Evolutionary conservation across 169 alveolate genomes (phyloP).

Genomic region (Cryptosporidium sp.): DNA sequence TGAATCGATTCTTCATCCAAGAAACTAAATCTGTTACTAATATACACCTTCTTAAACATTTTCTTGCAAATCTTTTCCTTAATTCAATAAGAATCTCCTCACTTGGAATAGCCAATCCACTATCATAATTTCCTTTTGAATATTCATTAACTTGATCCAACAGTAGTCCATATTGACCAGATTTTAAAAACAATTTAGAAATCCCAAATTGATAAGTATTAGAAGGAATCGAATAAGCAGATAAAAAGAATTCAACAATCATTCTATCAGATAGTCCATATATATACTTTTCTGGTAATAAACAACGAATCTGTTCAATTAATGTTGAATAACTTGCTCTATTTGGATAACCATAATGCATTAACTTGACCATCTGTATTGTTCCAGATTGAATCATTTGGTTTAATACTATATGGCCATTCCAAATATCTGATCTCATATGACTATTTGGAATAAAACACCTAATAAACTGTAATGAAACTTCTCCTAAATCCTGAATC

Average conservation of each 20-base stretch:
- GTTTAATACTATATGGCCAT: slow-evolving; percentile 60
- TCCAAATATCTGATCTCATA: slow-evolving; percentile 75
- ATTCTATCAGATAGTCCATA: slow-evolving; percentile 70
- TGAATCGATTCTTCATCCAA: slow-evolving; percentile 62
- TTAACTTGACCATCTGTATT: slow-evolving; percentile 77
- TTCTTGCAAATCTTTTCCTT: slow-evolving; percentile 25
- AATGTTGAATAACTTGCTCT: slow-evolving; percentile 69
- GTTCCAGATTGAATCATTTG: slow-evolving; percentile 79
- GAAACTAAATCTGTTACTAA: slow-evolving; percentile 48
- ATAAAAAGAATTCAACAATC: slow-evolving; percentile 65
- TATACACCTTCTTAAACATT: slow-evolving; percentile 51
- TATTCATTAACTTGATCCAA: slow-evolving; percentile 62
- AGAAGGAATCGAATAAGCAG: slow-evolving; percentile 56
- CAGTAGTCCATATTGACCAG: slow-evolving; percentile 71
- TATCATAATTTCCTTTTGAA: slow-evolving; percentile 52
- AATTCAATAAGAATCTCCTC: slow-evolving; percentile 25
- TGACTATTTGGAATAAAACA: slow-evolving; percentile 80
- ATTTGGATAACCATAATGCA: slow-evolving; percentile 80
- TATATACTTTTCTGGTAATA: slow-evolving; percentile 74
- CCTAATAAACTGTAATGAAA: slow-evolving; percentile 79
- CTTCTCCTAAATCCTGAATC: slow-evolving; percentile 77
- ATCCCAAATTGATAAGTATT: slow-evolving; percentile 71
- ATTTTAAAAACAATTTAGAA: slow-evolving; percentile 60
- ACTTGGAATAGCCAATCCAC: slow-evolving; percentile 14
- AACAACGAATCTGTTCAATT: slow-evolving; percentile 30